Percentiles rank a stretch among this genome's conserved stretches.
Conservation (phyloP, 1,284 basidiomycete genomes). For the Ceratobasidium sp. region DNA sequence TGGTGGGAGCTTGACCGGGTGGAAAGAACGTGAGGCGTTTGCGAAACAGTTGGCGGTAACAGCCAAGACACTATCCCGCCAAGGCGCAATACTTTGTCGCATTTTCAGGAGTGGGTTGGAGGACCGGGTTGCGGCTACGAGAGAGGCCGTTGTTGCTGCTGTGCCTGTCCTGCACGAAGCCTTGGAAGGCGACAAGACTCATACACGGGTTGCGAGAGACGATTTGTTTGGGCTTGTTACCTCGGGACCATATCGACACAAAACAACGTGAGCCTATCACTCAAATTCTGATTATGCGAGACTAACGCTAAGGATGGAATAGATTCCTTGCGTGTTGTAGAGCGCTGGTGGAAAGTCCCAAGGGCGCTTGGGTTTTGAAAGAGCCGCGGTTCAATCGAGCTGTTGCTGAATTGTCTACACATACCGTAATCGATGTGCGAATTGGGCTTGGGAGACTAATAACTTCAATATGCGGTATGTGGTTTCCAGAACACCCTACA, state of each 20-base stretch:
- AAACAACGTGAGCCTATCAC: conserved; percentile 66
- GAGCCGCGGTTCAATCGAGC: conserved; percentile 68
- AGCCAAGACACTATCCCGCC: conserved; percentile 50
- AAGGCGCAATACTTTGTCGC: conserved; percentile 46
- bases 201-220: conserved; percentile 53
- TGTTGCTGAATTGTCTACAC: conserved; percentile 66
- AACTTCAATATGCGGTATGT: conserved; percentile 62
- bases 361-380: conserved; percentile 53
- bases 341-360: conserved; percentile 59
- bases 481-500: conserved; percentile 44
- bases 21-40: conserved; percentile 82
- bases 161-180: conserved; percentile 63
- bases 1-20: conserved; percentile 63
- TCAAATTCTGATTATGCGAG: conserved; percentile 23
- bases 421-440: conserved; percentile 85
- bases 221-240: conserved; percentile 64
- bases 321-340: conserved; percentile 78
- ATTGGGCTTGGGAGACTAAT: conserved; percentile 81
- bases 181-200: conserved; percentile 51
- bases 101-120: conserved; percentile 55
- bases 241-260: conserved; percentile 67
- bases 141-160: conserved; percentile 73
- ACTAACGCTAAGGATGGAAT: conserved; percentile 33
- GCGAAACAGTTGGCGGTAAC: conserved; percentile 65
- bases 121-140: conserved; percentile 83